These are phyloP conservation scores for Piper longum DNA, from an alignment of 164 flowering plant species.

Conservation along the genomic window DNA sequence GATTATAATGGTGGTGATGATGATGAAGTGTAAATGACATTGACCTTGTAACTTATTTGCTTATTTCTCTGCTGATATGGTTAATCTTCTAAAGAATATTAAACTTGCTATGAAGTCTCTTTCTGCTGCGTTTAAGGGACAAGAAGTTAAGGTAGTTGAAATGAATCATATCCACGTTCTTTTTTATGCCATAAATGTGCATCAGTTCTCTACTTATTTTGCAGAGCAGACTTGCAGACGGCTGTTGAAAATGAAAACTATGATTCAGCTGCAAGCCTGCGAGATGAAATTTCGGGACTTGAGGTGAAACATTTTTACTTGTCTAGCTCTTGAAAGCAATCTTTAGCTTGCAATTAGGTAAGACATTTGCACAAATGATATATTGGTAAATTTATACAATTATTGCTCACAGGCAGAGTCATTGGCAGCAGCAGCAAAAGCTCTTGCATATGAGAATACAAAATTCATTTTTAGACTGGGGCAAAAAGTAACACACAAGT, in stretches of 20 bases:
- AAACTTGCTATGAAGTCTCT: neutral
- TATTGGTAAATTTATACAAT: neutral
- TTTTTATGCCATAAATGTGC: neutral
- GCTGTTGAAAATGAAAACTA: conserved; percentile 77
- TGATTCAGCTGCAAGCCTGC: conserved; percentile 66
- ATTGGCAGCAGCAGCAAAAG: conserved; percentile 72
- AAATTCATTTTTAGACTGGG: conserved; percentile 74
- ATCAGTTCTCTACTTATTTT: conserved; percentile 11
- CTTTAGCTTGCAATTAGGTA: too few species aligned
- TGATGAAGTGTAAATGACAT: too few species aligned
- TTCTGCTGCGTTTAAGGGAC: neutral
- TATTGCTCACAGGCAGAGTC: conserved; percentile 37
- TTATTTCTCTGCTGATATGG: neutral
- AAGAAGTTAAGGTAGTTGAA: neutral
- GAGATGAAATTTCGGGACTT: conserved; percentile 64
- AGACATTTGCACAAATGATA: neutral
- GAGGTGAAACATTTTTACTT: conserved; percentile 20
- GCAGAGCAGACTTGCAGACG: conserved; percentile 77
- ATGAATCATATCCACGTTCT: neutral
- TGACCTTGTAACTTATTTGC: too few species aligned
- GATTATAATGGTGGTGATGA: too few species aligned
- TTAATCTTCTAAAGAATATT: neutral
- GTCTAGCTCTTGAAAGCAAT: neutral
- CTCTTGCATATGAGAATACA: conserved; percentile 57
- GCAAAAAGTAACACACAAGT: conserved; percentile 81